Percentiles rank a stretch among this genome's conserved stretches.
These are phyloP conservation scores for Brasenia schreberi DNA, from an alignment of 164 flowering plant species.

Conservation along the genomic window DNA sequence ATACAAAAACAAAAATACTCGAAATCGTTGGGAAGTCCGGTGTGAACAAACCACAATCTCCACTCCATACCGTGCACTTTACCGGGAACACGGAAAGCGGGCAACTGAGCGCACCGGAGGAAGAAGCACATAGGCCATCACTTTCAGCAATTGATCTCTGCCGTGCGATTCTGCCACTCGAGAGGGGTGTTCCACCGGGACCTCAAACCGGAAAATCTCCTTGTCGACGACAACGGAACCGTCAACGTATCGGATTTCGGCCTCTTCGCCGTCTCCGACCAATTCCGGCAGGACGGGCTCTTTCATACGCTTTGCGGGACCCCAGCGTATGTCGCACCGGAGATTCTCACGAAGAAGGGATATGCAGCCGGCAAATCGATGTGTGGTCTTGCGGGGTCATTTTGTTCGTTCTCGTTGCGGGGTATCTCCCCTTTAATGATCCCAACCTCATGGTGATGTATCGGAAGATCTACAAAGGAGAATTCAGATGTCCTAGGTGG, in stretches of 20 bases:
- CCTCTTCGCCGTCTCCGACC: conserved; percentile 42
- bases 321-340: conserved; percentile 71
- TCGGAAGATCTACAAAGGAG: conserved; percentile 47
- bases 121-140: too few species aligned
- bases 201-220: conserved; percentile 58
- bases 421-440: conserved; percentile 62
- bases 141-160: conserved; percentile 60
- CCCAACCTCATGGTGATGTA: conserved; percentile 52
- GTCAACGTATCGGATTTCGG: conserved; percentile 62
- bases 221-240: conserved; percentile 49
- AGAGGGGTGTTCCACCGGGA: conserved; percentile 64
- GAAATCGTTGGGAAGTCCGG: too few species aligned
- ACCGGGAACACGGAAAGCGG: too few species aligned
- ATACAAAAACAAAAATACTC: too few species aligned
- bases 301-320: conserved; percentile 69
- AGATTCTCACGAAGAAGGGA: conserved; percentile 49
- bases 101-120: too few species aligned
- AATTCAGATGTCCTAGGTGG: conserved; percentile 54
- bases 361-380: conserved; percentile 53
- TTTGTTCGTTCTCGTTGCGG: conserved; percentile 42
- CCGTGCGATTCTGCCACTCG: conserved; percentile 52
- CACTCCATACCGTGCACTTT: too few species aligned
- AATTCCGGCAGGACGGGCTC: conserved; percentile 37
- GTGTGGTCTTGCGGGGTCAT: conserved; percentile 70
- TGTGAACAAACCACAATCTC: too few species aligned